These are phyloP conservation scores for Daldinia sp. DNA, from an alignment of 2,329 filamentous ascomycete genomes.

Conservation along the genomic window DNA sequence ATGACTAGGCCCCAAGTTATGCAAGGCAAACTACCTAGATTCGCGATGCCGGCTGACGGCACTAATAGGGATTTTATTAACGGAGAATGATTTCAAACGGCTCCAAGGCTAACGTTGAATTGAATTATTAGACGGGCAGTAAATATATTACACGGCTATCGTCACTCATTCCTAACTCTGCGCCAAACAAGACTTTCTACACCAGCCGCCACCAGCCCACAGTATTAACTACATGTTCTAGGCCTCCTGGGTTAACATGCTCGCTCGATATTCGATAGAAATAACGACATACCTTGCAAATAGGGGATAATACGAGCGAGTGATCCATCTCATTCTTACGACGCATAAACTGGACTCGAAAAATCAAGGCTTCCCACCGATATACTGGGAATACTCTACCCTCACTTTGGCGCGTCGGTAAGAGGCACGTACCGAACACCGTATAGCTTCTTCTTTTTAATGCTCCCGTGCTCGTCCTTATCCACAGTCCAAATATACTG, in stretches of 20 bases:
- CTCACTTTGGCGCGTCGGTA: slow-evolving; percentile 68
- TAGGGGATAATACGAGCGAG: neutral
- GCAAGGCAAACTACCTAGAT: neutral
- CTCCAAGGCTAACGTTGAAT: neutral
- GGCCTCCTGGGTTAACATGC: neutral
- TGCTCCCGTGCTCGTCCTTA: slow-evolving; percentile 70
- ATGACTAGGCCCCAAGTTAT: neutral
- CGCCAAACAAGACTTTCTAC: neutral
- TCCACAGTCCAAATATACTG: slow-evolving; percentile 80
- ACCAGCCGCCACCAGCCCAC: neutral
- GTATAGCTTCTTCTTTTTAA: slow-evolving; percentile 69
- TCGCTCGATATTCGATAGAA: neutral
- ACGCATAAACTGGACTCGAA: neutral
- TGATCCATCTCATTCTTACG: neutral
- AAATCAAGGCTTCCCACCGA: neutral
- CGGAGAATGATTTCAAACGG: neutral
- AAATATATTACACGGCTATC: neutral
- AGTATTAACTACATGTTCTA: neutral
- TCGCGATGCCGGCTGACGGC: neutral
- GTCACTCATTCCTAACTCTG: neutral
- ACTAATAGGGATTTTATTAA: neutral
- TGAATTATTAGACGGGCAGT: neutral
- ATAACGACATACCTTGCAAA: neutral
- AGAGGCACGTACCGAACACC: slow-evolving; percentile 81
- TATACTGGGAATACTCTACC: neutral